Percentiles rank a stretch among this genome's conserved stretches.
phyloP scores from a whole-genome alignment of 192 early-diverging fungal genomes.

The Coemansia sp. region DNA sequence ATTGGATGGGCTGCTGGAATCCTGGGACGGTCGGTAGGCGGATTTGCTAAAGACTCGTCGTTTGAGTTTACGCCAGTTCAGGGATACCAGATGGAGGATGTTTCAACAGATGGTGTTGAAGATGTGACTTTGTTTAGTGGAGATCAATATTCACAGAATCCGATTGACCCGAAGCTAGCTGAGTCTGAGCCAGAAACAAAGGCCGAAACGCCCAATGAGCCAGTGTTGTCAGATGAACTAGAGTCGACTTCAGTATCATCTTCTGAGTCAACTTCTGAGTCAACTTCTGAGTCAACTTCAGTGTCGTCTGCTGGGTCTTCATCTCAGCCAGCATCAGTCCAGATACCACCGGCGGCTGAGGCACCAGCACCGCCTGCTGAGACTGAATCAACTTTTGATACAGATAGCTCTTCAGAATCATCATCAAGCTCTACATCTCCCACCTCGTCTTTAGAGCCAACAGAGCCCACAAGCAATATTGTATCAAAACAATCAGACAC shows the following conservation, averaged over 20 bases:
- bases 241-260: background rate
- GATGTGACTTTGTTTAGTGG: slow-evolving; percentile 31
- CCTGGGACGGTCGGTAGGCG: slow-evolving; percentile 29
- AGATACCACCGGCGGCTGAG: too few relatives aligned
- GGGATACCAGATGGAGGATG: slow-evolving; percentile 26
- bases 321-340: too few relatives aligned
- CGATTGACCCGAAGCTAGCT: slow-evolving; percentile 4
- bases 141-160: slow-evolving; percentile 29
- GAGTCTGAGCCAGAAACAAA: background rate
- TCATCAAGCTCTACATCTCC: too few relatives aligned
- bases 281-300: background rate
- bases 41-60: slow-evolving; percentile 17
- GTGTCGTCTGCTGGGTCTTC: background rate
- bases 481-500: too few relatives aligned
- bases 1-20: slow-evolving; percentile 33
- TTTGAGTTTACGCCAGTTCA: slow-evolving; percentile 18
- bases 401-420: too few relatives aligned
- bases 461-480: too few relatives aligned
- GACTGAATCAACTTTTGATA: too few relatives aligned
- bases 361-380: too few relatives aligned
- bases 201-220: background rate
- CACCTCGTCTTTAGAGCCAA: too few relatives aligned
- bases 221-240: background rate
- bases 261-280: background rate
- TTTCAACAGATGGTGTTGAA: background rate